Conservation (phyloP, 495 filamentous ascomycete genomes). For the Paragyromitra xinjiangensis region DNA sequence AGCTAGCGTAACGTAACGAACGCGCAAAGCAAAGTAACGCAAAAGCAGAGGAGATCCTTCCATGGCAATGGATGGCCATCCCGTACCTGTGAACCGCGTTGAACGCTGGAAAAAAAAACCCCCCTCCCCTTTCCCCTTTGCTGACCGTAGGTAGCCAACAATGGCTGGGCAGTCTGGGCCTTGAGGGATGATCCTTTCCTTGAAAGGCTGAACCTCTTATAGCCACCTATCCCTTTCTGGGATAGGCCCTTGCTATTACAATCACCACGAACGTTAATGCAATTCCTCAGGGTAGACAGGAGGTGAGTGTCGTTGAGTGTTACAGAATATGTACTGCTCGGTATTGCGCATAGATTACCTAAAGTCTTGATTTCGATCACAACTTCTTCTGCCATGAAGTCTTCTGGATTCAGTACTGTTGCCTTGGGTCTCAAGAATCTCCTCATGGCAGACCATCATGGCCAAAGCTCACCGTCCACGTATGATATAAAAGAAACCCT, state of each 20-base stretch:
- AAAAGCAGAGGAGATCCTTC: slow-evolving; percentile 45
- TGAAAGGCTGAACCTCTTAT: slow-evolving; percentile 17
- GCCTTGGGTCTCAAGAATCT: slow-evolving; percentile 18
- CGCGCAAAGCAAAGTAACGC: slow-evolving; percentile 41
- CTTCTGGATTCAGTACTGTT: slow-evolving; percentile 16
- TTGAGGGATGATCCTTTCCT: slow-evolving; percentile 39
- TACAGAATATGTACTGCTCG: slow-evolving; percentile 51
- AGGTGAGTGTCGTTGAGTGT: slow-evolving; percentile 42
- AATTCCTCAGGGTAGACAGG: slow-evolving; percentile 32
- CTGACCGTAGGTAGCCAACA: slow-evolving; percentile 31
- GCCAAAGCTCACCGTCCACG: slow-evolving; percentile 42
- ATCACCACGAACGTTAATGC: slow-evolving; percentile 22
- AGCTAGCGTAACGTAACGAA: slow-evolving; percentile 34
- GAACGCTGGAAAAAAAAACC: slow-evolving; percentile 17
- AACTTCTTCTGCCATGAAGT: slow-evolving; percentile 17
- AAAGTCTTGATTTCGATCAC: slow-evolving; percentile 31
- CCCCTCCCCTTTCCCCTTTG: slow-evolving; percentile 1
- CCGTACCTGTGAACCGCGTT: slow-evolving; percentile 37
- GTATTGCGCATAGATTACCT: slow-evolving; percentile 51
- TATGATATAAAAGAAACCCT: slow-evolving; percentile 23
- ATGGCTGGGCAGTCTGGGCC: slow-evolving; percentile 16
- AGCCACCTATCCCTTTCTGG: slow-evolving; percentile 38
- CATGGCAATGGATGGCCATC: slow-evolving; percentile 46
- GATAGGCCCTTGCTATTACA: slow-evolving; percentile 2
- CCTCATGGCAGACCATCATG: slow-evolving; percentile 11